These are phyloP conservation scores for Eimeria tenella DNA, from an alignment of 169 alveolate species.

Conservation along the genomic window DNA sequence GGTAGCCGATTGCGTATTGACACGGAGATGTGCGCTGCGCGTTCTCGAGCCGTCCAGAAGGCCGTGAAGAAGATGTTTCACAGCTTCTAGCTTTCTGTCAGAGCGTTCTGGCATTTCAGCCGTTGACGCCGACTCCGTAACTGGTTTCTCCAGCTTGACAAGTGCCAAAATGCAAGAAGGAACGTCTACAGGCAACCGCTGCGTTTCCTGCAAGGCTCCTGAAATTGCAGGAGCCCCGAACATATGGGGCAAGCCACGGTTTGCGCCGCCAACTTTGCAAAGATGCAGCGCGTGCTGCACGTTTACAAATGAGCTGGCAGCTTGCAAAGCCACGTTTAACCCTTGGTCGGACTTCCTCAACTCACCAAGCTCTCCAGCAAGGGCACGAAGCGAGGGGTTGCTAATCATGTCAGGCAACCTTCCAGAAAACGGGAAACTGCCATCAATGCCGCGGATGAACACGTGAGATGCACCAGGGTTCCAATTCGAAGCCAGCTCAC, in stretches of 20 bases:
- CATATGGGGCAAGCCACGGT: slow-evolving; percentile 44
- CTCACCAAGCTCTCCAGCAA: not conserved
- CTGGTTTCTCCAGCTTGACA: not conserved
- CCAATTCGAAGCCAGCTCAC: slow-evolving; percentile 30
- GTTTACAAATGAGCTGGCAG: slow-evolving; percentile 36
- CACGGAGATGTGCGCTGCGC: not conserved
- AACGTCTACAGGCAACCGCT: not conserved
- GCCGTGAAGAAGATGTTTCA: not conserved
- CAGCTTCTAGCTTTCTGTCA: slow-evolving; percentile 3
- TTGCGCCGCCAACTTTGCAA: slow-evolving; percentile 25
- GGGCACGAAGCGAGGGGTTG: not conserved
- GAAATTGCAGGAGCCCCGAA: not conserved
- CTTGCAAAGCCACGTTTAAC: slow-evolving; percentile 17
- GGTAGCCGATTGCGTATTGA: not conserved
- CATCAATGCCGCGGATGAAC: slow-evolving; percentile 47
- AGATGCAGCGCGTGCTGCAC: slow-evolving; percentile 57
- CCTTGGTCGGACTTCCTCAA: not conserved
- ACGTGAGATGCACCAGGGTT: not conserved
- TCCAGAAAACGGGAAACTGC: slow-evolving; percentile 33
- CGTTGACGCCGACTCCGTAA: not conserved
- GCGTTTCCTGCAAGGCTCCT: not conserved
- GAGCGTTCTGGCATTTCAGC: not conserved
- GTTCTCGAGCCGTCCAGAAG: not conserved
- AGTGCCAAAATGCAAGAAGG: slow-evolving; percentile 26
- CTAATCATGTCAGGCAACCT: not conserved